Conservation (phyloP, 2,329 filamentous ascomycete species). For the Pseudopyricularia javanii region DNA sequence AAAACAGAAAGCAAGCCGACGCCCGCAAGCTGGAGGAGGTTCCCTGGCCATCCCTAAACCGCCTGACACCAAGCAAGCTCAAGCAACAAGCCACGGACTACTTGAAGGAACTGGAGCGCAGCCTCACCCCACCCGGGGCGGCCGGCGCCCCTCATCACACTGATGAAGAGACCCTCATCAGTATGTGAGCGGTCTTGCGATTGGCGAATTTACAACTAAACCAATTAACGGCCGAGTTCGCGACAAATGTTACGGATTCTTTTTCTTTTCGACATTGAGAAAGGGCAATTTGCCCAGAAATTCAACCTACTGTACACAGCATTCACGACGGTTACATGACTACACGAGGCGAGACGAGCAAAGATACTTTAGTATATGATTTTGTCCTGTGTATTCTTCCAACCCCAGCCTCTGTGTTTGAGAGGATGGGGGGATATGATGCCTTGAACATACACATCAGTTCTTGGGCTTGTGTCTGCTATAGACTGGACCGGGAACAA, state of each 20-base stretch:
- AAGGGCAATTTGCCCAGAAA: neutral
- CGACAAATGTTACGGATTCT: neutral
- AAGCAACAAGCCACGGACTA: conserved; percentile 73
- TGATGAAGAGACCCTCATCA: neutral
- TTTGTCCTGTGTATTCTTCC: neutral
- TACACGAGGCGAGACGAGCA: neutral
- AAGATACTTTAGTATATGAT: neutral
- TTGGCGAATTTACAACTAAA: neutral
- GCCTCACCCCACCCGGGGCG: conserved; percentile 40
- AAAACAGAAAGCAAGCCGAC: neutral
- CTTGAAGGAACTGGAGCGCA: conserved; percentile 87
- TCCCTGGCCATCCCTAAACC: conserved; percentile 55
- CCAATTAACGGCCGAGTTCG: neutral
- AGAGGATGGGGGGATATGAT: neutral
- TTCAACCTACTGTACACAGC: neutral
- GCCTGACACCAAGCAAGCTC: conserved; percentile 62
- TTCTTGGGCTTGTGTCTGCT: too few species aligned
- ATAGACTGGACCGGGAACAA: neutral
- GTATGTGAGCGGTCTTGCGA: neutral
- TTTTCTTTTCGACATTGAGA: neutral
- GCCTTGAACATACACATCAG: too few species aligned
- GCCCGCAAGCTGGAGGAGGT: conserved; percentile 35
- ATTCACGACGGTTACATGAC: neutral
- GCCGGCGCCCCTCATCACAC: neutral
- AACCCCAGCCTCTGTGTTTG: neutral